A percentile compares a stretch with the other conserved stretches of the same genome.
Conservation (phyloP, 768 basidiomycete species). For the Goffeauzyma gilvescens region DNA sequence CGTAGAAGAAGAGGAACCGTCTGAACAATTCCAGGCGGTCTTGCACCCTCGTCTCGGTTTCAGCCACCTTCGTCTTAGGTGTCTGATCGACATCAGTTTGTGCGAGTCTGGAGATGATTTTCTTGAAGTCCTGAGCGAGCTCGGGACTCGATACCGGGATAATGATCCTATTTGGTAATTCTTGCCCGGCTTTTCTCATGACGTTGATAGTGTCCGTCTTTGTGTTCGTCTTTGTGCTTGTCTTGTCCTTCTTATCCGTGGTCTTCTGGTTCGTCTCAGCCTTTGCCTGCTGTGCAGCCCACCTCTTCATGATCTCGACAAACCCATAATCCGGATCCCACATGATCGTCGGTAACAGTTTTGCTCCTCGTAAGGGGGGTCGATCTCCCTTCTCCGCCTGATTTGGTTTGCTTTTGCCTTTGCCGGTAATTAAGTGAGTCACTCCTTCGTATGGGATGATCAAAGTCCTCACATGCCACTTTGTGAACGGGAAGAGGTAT, state of each 20-base stretch:
- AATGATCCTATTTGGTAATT: neutral
- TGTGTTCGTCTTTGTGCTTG: neutral
- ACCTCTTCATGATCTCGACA: conserved; percentile 5
- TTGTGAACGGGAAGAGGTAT: conserved; percentile 1
- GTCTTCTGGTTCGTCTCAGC: neutral
- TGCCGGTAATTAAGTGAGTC: neutral
- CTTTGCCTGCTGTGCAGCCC: too few species aligned
- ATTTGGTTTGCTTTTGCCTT: too few species aligned
- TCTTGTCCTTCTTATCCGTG: neutral
- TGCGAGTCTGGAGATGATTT: neutral
- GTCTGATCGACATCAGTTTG: neutral
- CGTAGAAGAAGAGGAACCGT: neutral
- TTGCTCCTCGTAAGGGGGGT: neutral
- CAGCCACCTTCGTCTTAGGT: neutral
- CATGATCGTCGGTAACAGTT: conserved; percentile 1
- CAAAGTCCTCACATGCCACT: conserved; percentile 3
- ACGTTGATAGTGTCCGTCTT: neutral
- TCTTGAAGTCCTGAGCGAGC: neutral
- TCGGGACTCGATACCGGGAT: neutral
- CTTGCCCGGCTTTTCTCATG: neutral
- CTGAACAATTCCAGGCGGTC: neutral
- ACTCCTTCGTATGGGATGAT: neutral
- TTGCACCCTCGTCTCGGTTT: neutral
- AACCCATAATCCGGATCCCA: conserved; percentile 6
- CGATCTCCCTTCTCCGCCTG: neutral